Conservation (phyloP, 176 grass and related monocot species). For the Secale cereale region DNA sequence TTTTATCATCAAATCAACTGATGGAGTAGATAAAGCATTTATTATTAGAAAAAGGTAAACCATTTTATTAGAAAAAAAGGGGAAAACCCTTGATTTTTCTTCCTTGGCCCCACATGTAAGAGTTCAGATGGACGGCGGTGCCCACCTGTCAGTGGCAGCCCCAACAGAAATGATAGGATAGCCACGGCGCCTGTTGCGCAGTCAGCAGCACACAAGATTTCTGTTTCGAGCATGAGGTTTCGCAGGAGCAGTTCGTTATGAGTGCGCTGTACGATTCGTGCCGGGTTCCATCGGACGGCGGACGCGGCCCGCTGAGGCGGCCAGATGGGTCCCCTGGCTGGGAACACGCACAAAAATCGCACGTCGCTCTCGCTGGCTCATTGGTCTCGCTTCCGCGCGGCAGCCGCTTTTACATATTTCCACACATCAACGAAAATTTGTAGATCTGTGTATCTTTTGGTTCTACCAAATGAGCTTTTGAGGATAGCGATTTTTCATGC, state of each 20-base stretch:
- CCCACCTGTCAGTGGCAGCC: neutral
- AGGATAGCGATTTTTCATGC: too few species aligned
- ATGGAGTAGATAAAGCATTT: neutral
- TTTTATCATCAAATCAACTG: neutral
- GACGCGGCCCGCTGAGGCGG: neutral
- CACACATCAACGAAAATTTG: too few species aligned
- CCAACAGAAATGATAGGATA: neutral
- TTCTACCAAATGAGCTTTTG: too few species aligned
- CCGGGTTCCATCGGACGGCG: neutral
- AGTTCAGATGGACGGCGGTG: neutral
- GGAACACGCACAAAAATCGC: neutral
- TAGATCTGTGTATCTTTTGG: too few species aligned
- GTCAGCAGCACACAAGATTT: neutral
- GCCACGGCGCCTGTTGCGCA: neutral
- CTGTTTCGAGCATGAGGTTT: neutral
- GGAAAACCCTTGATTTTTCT: neutral
- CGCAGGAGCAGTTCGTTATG: neutral
- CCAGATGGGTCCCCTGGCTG: neutral
- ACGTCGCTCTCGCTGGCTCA: conserved; percentile 28
- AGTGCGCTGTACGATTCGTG: conserved; percentile 10
- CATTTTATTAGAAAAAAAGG: neutral
- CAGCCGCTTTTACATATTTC: neutral
- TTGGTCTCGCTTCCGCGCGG: neutral
- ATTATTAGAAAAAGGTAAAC: too few species aligned
- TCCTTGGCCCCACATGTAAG: neutral